Evolutionary conservation across 805 yeast species (phyloP).

Genomic region (Suhomyces kilbournensis): DNA sequence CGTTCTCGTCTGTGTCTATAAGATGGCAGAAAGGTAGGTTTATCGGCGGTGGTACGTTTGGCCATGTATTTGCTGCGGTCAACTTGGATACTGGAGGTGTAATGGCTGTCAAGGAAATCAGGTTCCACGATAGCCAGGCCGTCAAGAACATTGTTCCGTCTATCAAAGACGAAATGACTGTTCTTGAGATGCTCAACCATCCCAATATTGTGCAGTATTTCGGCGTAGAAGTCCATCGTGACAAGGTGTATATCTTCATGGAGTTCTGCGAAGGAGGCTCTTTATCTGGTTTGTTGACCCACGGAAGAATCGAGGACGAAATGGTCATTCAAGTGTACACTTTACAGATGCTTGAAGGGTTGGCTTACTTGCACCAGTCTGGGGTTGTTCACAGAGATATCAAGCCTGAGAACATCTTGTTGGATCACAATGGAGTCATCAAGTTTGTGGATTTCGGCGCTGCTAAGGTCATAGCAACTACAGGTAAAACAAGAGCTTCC

Average conservation of each 20-base stretch:
- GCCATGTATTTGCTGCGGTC: conserved; percentile 87
- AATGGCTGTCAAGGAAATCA: conserved; percentile 94
- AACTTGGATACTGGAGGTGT: conserved; percentile 93
- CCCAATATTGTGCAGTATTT: conserved; percentile 95
- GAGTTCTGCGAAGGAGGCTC: conserved; percentile 97
- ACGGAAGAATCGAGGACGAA: conserved; percentile 95
- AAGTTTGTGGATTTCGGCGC: conserved; percentile 98
- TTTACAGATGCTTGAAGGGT: conserved; percentile 88
- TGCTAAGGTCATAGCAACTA: conserved; percentile 79
- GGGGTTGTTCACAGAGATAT: conserved; percentile 97
- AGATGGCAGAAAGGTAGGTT: conserved; percentile 96
- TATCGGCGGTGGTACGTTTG: conserved; percentile 95
- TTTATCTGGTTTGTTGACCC: conserved; percentile 75
- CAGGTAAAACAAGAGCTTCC: conserved; percentile 41
- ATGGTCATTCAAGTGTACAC: conserved; percentile 87
- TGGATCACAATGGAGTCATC: conserved; percentile 89
- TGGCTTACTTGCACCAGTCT: conserved; percentile 89
- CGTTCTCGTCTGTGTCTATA: conserved; percentile 83
- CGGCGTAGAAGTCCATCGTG: conserved; percentile 97
- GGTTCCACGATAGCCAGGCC: conserved; percentile 83
- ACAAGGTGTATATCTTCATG: conserved; percentile 93
- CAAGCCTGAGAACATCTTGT: conserved; percentile 88
- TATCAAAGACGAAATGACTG: conserved; percentile 95
- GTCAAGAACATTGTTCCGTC: conserved; percentile 81
- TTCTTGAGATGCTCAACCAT: conserved; percentile 88